A percentile compares a stretch with the other conserved stretches of the same genome.
These are phyloP conservation scores for Zygosaccharomyces sapae DNA, from an alignment of 1,139 yeast species.

Conservation along the genomic window DNA sequence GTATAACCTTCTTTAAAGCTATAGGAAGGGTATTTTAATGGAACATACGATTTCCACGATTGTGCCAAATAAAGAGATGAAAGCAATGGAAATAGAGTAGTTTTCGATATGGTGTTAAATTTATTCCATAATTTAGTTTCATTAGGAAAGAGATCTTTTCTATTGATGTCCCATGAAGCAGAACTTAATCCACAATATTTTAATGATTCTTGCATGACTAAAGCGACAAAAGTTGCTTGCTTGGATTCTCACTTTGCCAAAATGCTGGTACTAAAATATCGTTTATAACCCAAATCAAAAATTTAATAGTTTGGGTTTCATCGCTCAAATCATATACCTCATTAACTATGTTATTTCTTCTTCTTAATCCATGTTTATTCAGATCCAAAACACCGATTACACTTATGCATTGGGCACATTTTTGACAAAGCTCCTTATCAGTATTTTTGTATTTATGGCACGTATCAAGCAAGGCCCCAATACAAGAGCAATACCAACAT, in stretches of 20 bases:
- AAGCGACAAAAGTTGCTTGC: slow-evolving; percentile 77
- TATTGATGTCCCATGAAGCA: slow-evolving; percentile 37
- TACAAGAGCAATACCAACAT: slow-evolving; percentile 36
- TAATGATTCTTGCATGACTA: slow-evolving; percentile 82
- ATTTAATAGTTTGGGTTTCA: slow-evolving; percentile 57
- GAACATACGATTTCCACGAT: slow-evolving; percentile 43
- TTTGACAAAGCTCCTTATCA: slow-evolving; percentile 48
- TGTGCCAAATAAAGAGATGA: slow-evolving; percentile 64
- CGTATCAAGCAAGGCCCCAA: slow-evolving; percentile 54
- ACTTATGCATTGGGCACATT: slow-evolving; percentile 69
- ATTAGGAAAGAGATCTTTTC: slow-evolving; percentile 34
- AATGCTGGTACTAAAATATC: slow-evolving; percentile 71
- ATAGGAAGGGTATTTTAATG: slow-evolving; percentile 49
- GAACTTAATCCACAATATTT: slow-evolving; percentile 56
- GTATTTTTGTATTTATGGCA: slow-evolving; percentile 53
- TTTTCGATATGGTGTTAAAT: slow-evolving; percentile 63
- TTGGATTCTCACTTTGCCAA: slow-evolving; percentile 87
- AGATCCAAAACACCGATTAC: slow-evolving; percentile 76
- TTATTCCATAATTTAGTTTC: slow-evolving; percentile 52
- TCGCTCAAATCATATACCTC: slow-evolving; percentile 60
- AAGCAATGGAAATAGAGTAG: slow-evolving; percentile 72
- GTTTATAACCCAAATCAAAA: slow-evolving; percentile 64
- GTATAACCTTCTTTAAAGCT: slow-evolving; percentile 42
- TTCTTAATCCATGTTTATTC: slow-evolving; percentile 51
- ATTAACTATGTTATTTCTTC: slow-evolving; percentile 44